Evolutionary conservation across 805 yeast genomes (phyloP), one percentile per base, ranked within the genome.

Genomic region (Kuraishia piskuri): DNA sequence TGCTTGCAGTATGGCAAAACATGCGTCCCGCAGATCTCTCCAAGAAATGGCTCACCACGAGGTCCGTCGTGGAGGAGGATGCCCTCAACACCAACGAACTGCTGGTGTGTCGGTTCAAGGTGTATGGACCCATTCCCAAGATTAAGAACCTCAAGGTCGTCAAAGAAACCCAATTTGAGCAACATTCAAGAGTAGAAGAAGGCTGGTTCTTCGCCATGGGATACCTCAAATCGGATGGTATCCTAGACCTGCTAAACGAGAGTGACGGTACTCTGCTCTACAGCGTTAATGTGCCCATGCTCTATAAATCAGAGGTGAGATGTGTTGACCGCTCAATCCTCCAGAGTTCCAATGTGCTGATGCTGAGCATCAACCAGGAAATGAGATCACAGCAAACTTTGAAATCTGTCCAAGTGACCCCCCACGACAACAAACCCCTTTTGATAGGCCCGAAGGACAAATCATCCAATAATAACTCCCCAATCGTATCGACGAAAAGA

Each of bases 171-270:
- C 47, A 10, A 49, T 53, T 48, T 50, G 57, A n/a, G 62, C 54
- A 24, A 51, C 3, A 7, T 10, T 12, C 40, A 5, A 31, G 17
- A n/a, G 23, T 52, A 48, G 64, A 68, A 22, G 88, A 82, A 61
- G 83, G 83, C 3, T 87, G 92, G 92, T 85, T 85, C 61, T 76
- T 74, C 52, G 80, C 87, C 1, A 84, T 83, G 84, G 90, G 88
- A 0, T 84, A 82, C 19, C 62, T 87, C 46, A 80, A 79, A 61
- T 77, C 86, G 1, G 75, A 82, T 60, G 94, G 94, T 2, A 62
- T 70, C 3, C 67, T 87, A 31, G 81, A 86, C 57, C 65, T 87
- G 50, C 68, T 84, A 19, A 69, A 79, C 37, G 89, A 84, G 62
- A 73, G 73, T 52, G 90, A 86, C 67, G 89, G 90, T 1, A 70